Base-by-base conservation (phyloP, 1,139 yeast genomes). In the Wickerhamiella pararugosa region DNA sequence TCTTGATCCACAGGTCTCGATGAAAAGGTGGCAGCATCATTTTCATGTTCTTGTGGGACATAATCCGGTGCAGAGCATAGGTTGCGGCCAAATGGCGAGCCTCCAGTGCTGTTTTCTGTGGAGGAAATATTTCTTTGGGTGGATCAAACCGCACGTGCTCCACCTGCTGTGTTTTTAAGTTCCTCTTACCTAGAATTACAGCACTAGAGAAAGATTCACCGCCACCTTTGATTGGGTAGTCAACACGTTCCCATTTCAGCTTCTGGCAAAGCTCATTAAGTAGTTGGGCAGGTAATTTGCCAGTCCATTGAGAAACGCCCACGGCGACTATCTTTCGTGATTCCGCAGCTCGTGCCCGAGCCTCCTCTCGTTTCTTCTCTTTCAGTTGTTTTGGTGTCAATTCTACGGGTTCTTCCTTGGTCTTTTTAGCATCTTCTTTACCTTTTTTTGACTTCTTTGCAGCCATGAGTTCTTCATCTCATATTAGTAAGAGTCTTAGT, bases 11-110 rank as follows among this genome's bases (percentile, higher is more conserved):
- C 34, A 83, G 66, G 41, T 73, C 73, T 49, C 83, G 75, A 56
- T 84, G 94, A 29, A 79, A 75, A 5, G 79, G 74, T 0, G 97
- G 97, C 25, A 90, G 66, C 53, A 84, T 78, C 86, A 86, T 78
- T 51, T 81, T 83, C 63, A 87, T 62, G 55, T 83, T 86, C 51
- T 86, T 84, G 51, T 78, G 76, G 47, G 76, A 82, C 32, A 87
- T 79, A 10, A 90, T 70, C 29, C 95, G 66, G 56, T 76, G 87
- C 48, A 90, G 59, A 0, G 90, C 87, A 53, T 79, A 83, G 0
- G 96, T 87, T 0, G 98, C 96, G 1, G 87, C 84, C 55, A 72
- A 71, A 57, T 87, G 94, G 41, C 96, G 70, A 2, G 97, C 96
- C 53, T 87, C 97, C 34, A 84, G 67, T 6, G 93, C 72, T 0